Evolutionary conservation across 768 basidiomycete genomes (phyloP), one percentile per base, ranked within the genome.

Genomic region (Termitomyces sp.): DNA sequence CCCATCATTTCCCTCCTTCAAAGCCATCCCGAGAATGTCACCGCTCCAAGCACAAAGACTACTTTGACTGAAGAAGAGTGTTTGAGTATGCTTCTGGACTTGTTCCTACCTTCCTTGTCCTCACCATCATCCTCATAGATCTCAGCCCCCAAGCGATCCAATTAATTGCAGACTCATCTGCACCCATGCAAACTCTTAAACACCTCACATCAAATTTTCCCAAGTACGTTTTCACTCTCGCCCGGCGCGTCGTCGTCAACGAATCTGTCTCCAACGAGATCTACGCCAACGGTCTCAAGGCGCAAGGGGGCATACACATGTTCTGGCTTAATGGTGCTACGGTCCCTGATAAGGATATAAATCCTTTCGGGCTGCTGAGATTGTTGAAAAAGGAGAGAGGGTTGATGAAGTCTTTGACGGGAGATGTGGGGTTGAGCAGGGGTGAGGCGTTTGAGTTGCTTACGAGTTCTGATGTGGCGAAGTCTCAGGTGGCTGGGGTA

Each of bases 121-220:
- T 56, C 14, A 58, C 44, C 8, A 23, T 16, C 16, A 32, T 23
- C n/a, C 47, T 41, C 48, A n/a, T 65, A 85, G 85, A 78, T 33
- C 81, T 98, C 48, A 91, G 92, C 8, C 64, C 83, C 6, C 84
- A 92, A 71, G 83, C 92, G 2, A 75, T 85, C 3, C 89, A 94
- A 61, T 82, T 97, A 47, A 82, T 98, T 57, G 75, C 82, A 38
- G 73, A 84, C 32, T 86, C 92, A 20, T 56, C 76, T 30, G 51
- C 78, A 13, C 82, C 82, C 3, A 75, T 92, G 23, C 63, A 70
- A 12, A 80, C 82, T 0, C 79, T 97, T 38, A 81, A 78, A 49
- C 79, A 83, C 14, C 81, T 98, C 23, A 80, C 91, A 0, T 91
- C 95, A 67, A 88, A 95, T 71, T 96, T 98, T 74, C 95, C 96